Base-by-base conservation (phyloP, 106 monocot species). In the Acorus gramineus region DNA sequence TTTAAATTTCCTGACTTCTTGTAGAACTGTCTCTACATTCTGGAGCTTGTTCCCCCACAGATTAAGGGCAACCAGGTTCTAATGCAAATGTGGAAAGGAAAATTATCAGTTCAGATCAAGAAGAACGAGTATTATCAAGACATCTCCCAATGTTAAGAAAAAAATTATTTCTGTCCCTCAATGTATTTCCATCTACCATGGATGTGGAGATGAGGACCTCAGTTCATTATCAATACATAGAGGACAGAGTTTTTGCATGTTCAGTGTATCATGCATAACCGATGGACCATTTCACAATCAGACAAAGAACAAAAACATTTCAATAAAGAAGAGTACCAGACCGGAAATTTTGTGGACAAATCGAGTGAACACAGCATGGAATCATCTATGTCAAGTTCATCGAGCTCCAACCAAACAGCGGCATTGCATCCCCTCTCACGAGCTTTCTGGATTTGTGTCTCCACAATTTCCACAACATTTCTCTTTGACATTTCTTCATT, bases 11-110 rank as follows among this genome's bases (percentile, higher is more conserved):
- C 68, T 66, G 42, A 98, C 46, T 79, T 91, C 87, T 43, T 79
- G 56, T 49, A 85, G 57, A 49, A 88, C 62, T 60, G 54, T 66
- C 55, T 87, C 85, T 63, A 62, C 70, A 76, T 83, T 81, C 64
- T 72, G 72, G 57, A 98, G 87, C 78, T 73, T 85, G 77, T 98
- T 98, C 71, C 91, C 96, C 96, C 96, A 98, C 2, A 98, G 71
- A 69, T 98, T 98, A 68, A 98, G 83, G 6, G 87, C 91, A 69
- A 85, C 73, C 43, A 98, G 75, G 63, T 98, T 98, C 96, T 91
- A 63, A 52, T 71, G 11, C 56, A 73, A 62, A 12, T 67, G 48
- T 11, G 11, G 70, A 28, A 6, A 71, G 50, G 49, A 63, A 56
- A 50, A 46, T 14, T 65, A 51, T 8, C 47, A 60, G 14, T 54